Evolutionary conservation across 2,329 filamentous ascomycete genomes (phyloP).

Genomic region (Pestalotiopsis sp.): DNA sequence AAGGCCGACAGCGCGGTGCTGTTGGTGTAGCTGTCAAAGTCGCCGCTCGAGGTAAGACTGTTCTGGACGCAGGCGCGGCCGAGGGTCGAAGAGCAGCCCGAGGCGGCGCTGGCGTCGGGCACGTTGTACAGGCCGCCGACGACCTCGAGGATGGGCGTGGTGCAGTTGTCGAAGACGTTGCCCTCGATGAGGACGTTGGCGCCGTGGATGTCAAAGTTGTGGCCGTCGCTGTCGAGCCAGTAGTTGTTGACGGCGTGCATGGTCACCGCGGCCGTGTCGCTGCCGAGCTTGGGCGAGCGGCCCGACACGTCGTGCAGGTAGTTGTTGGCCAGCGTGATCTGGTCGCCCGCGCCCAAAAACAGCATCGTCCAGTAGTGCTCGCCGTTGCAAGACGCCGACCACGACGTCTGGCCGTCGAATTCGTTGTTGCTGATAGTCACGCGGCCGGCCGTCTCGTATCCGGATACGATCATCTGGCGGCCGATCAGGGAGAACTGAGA

Average conservation of each 20-base stretch:
- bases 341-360: slow-evolving; percentile 24
- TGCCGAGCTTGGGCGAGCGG: slow-evolving; percentile 45
- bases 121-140: neutral
- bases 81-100: neutral
- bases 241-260: slow-evolving; percentile 46
- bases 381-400: slow-evolving; percentile 45
- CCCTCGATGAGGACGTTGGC: neutral
- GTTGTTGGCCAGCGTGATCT: slow-evolving; percentile 46
- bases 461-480: slow-evolving; percentile 45
- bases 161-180: neutral
- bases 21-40: neutral
- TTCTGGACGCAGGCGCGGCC: neutral
- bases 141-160: neutral
- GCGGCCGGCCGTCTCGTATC: slow-evolving; percentile 34
- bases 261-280: slow-evolving; percentile 15
- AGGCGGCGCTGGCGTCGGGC: neutral
- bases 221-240: slow-evolving; percentile 26
- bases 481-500: slow-evolving; percentile 39
- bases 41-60: neutral
- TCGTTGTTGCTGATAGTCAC: slow-evolving; percentile 51
- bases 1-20: neutral
- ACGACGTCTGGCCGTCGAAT: slow-evolving; percentile 45
- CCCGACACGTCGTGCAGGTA: slow-evolving; percentile 48
- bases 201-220: neutral
- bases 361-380: slow-evolving; percentile 47